These are phyloP conservation scores for Pyrenula aspistea DNA, from an alignment of 495 filamentous ascomycete species.

Conservation along the genomic window DNA sequence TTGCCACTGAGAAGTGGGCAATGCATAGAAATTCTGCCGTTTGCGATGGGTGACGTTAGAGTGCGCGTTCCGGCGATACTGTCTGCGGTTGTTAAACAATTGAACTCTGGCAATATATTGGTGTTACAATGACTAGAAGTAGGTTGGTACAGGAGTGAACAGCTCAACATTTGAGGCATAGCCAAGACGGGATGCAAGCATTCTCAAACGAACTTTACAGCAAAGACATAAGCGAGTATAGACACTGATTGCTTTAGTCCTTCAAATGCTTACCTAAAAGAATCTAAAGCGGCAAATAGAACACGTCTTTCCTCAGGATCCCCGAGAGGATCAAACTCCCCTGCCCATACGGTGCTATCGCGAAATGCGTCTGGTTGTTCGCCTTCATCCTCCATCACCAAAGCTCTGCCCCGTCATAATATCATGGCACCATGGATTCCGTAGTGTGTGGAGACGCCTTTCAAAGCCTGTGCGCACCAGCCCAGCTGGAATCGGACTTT, in stretches of 20 bases:
- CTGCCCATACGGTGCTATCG: constrained; percentile 28
- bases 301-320: constrained; percentile 68
- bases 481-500: too few relatives aligned
- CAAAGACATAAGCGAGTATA: too few relatives aligned
- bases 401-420: too few relatives aligned
- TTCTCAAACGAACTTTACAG: too few relatives aligned
- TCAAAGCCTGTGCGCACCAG: too few relatives aligned
- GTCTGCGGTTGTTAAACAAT: constrained; percentile 36
- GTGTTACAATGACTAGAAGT: not conserved
- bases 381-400: not conserved
- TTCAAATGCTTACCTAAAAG: constrained; percentile 58
- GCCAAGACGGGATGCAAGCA: too few relatives aligned
- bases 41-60: constrained; percentile 79
- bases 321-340: constrained; percentile 46
- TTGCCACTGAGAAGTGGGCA: constrained; percentile 73
- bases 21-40: constrained; percentile 78
- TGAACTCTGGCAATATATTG: too few relatives aligned
- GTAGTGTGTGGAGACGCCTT: too few relatives aligned
- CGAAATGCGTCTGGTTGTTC: not conserved
- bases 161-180: too few relatives aligned
- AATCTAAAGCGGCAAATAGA: constrained; percentile 67
- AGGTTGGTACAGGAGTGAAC: too few relatives aligned
- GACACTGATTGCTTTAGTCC: too few relatives aligned
- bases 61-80: constrained; percentile 75
- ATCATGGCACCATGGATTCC: too few relatives aligned